These are phyloP conservation scores for Blakeslea trispora DNA, from an alignment of 371 early-diverging fungal genomes.

Conservation along the genomic window DNA sequence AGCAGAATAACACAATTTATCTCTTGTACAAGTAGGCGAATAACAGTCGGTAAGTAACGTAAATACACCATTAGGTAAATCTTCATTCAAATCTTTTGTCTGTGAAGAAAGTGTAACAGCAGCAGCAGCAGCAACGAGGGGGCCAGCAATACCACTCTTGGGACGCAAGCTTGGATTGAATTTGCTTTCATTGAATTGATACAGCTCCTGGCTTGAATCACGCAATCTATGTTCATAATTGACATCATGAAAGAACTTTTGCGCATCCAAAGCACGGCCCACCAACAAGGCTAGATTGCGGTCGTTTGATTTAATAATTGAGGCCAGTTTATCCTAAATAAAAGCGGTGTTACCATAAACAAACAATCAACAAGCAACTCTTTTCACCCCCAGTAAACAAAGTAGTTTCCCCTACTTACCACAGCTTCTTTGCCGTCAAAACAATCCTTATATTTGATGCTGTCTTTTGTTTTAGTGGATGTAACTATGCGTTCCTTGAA, in stretches of 20 bases:
- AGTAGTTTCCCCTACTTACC: constrained; percentile 42
- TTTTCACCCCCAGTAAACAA: too few species aligned
- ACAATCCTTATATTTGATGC: constrained; percentile 77
- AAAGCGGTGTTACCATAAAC: constrained; percentile 2
- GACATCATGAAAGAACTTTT: constrained; percentile 89
- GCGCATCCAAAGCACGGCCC: constrained; percentile 87
- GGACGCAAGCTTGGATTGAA: constrained; percentile 18
- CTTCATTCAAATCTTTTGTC: constrained; percentile 33
- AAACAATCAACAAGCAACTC: background rate
- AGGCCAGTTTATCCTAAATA: constrained; percentile 67
- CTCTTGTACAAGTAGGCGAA: constrained; percentile 80
- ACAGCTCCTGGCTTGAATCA: constrained; percentile 79
- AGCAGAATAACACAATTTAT: constrained; percentile 80
- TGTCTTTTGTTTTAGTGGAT: constrained; percentile 70
- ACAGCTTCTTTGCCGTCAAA: constrained; percentile 87
- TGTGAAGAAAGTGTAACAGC: constrained; percentile 6
- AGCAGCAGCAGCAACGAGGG: constrained; percentile 1
- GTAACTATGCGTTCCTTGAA: constrained; percentile 59
- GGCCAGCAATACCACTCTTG: constrained; percentile 8
- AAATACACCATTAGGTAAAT: constrained; percentile 80
- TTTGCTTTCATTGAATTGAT: constrained; percentile 65
- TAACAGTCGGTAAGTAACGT: constrained; percentile 81
- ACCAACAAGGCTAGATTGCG: constrained; percentile 82
- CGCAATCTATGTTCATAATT: constrained; percentile 80
- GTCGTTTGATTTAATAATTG: constrained; percentile 79